Evolutionary conservation across 2,329 filamentous ascomycete species (phyloP).

Genomic region (Beauveria rudraprayagi): DNA sequence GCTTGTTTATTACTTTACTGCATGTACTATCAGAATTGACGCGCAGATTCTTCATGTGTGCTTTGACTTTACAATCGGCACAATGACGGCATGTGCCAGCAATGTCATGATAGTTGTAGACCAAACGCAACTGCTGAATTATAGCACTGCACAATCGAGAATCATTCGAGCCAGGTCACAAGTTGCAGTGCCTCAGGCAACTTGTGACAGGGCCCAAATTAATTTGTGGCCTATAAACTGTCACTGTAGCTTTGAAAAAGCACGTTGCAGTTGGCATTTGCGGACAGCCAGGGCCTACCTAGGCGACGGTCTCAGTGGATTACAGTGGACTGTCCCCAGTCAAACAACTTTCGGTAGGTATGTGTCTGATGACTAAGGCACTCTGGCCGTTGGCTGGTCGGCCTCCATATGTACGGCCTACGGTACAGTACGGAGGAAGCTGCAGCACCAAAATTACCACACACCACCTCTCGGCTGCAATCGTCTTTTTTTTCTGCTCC

Average conservation of each 20-base stretch:
- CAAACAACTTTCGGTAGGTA: too few species aligned
- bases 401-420: background rate
- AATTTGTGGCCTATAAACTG: background rate
- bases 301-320: too few species aligned
- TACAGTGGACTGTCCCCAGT: too few species aligned
- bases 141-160: background rate
- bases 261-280: background rate
- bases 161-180: background rate
- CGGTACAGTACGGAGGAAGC: background rate
- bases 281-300: background rate
- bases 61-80: too few species aligned
- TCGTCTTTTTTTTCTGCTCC: conserved; percentile 4
- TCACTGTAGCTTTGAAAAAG: background rate
- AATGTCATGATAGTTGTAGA: too few species aligned
- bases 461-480: background rate
- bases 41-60: too few species aligned
- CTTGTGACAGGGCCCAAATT: background rate
- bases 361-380: conserved; percentile 2
- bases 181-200: conserved; percentile 1
- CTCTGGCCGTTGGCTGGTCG: conserved; percentile 7
- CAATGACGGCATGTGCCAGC: too few species aligned
- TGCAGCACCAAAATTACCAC: conserved; percentile 6
- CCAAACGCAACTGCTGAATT: too few species aligned
- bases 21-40: too few species aligned
- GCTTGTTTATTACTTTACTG: too few species aligned